Percentiles rank a stretch among this genome's conserved stretches.
Evolutionary conservation across 192 early-diverging fungal genomes (phyloP).

Genomic region (Entomortierella lignicola): DNA sequence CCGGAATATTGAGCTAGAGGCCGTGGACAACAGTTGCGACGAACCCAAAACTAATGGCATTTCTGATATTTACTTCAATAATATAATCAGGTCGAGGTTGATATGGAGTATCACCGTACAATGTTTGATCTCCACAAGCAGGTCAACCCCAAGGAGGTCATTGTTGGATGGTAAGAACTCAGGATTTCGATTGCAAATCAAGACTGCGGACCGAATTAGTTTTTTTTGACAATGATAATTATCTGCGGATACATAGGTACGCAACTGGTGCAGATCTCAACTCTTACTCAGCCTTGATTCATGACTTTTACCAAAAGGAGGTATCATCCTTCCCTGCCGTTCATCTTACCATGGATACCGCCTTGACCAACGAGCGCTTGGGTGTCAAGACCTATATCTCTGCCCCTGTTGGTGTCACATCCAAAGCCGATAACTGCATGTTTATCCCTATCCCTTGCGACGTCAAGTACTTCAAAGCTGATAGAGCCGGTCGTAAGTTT

Average conservation of each 20-base stretch:
- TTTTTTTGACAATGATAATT: not conserved
- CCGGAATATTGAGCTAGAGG: not conserved
- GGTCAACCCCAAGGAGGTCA: constrained; percentile 88
- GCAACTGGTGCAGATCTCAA: constrained; percentile 75
- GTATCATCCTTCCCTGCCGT: constrained; percentile 80
- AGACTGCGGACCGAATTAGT: not conserved
- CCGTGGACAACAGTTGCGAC: too few relatives aligned
- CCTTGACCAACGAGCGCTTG: constrained; percentile 74
- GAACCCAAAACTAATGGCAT: not conserved
- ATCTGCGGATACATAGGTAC: constrained; percentile 59
- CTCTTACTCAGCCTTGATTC: constrained; percentile 77
- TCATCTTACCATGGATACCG: constrained; percentile 90
- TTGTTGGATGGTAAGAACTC: constrained; percentile 84
- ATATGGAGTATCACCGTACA: constrained; percentile 88
- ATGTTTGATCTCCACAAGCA: constrained; percentile 92
- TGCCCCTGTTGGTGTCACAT: constrained; percentile 78
- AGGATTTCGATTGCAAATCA: not conserved
- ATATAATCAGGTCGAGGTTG: constrained; percentile 75
- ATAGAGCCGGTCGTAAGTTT: constrained; percentile 82
- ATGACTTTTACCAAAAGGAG: constrained; percentile 86
- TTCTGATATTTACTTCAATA: not conserved
- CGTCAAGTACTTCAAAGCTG: constrained; percentile 91
- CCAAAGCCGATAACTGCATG: constrained; percentile 84
- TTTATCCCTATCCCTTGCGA: constrained; percentile 91
- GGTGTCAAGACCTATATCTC: constrained; percentile 82